phyloP scores from a whole-genome alignment of 2,329 filamentous ascomycete genomes.

The Venturia asperata region DNA sequence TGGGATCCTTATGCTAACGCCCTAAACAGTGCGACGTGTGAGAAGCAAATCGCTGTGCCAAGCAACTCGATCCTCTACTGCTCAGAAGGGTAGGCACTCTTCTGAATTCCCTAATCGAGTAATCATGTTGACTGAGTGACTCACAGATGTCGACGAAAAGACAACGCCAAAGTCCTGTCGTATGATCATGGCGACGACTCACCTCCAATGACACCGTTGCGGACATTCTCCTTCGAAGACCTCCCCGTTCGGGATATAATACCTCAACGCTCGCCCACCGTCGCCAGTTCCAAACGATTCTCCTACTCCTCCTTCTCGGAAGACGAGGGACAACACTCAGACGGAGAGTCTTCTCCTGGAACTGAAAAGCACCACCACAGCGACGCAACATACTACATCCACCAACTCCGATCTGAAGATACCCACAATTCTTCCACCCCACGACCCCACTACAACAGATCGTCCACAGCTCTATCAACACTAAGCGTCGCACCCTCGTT shows the following conservation, averaged over 20 bases:
- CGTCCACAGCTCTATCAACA: slow-evolving; percentile 31
- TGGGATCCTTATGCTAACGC: slow-evolving; percentile 15
- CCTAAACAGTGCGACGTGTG: slow-evolving; percentile 51
- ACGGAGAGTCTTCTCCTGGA: slow-evolving; percentile 33
- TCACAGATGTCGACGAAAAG: slow-evolving; percentile 41
- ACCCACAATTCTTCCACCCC: slow-evolving; percentile 24
- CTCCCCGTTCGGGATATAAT: slow-evolving; percentile 37
- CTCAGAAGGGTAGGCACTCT: slow-evolving; percentile 50
- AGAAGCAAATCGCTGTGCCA: slow-evolving; percentile 57
- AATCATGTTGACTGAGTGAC: not conserved
- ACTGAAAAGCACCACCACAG: slow-evolving; percentile 28
- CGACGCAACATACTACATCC: slow-evolving; percentile 30
- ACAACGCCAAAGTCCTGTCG: slow-evolving; percentile 34
- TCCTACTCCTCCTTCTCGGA: slow-evolving; percentile 32
- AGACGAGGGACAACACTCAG: slow-evolving; percentile 29
- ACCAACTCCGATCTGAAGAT: slow-evolving; percentile 21
- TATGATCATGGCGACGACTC: slow-evolving; percentile 28
- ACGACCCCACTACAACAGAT: slow-evolving; percentile 32
- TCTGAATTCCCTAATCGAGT: not conserved
- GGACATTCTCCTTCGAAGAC: slow-evolving; percentile 25
- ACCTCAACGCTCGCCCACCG: slow-evolving; percentile 41
- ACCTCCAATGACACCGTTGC: slow-evolving; percentile 30
- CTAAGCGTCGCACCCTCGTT: slow-evolving; percentile 38
- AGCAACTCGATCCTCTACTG: slow-evolving; percentile 56
- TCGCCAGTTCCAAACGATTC: slow-evolving; percentile 31